A percentile compares a stretch with the other conserved stretches of the same genome.
phyloP scores from a whole-genome alignment of 805 yeast genomes.

The Candida khao-thaluensis region DNA sequence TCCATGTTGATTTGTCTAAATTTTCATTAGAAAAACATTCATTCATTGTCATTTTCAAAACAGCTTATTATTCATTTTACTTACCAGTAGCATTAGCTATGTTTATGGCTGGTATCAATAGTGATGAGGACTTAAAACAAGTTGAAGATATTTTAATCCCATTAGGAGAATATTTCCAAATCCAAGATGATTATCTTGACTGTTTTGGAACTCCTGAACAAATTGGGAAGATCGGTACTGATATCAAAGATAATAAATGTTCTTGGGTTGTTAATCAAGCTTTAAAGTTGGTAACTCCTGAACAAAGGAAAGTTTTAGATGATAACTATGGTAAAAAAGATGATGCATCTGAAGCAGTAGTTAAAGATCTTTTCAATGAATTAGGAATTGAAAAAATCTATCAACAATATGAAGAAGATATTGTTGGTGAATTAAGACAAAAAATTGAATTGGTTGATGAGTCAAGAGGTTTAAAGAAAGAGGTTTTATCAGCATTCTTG shows the following conservation, averaged over 20 bases:
- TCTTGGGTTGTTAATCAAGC: slow-evolving; percentile 97
- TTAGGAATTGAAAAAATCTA: slow-evolving; percentile 70
- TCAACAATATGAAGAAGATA: slow-evolving; percentile 76
- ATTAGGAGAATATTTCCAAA: slow-evolving; percentile 97
- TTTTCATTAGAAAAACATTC: slow-evolving; percentile 89
- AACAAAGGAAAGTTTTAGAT: slow-evolving; percentile 80
- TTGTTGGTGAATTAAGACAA: slow-evolving; percentile 60
- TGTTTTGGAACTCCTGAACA: slow-evolving; percentile 97
- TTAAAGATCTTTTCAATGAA: slow-evolving; percentile 72
- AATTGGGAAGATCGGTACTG: slow-evolving; percentile 98
- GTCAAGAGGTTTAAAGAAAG: slow-evolving; percentile 86
- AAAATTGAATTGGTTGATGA: slow-evolving; percentile 80
- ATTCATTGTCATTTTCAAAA: slow-evolving; percentile 92
- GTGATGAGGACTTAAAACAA: slow-evolving; percentile 77
- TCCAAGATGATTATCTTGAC: slow-evolving; percentile 96
- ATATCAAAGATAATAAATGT: slow-evolving; percentile 96
- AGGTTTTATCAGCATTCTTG: slow-evolving; percentile 81
- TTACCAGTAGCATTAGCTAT: slow-evolving; percentile 96
- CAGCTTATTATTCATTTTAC: slow-evolving; percentile 96
- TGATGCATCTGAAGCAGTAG: slow-evolving; percentile 59
- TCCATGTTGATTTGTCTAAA: slow-evolving; percentile 81
- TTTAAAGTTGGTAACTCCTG: slow-evolving; percentile 69
- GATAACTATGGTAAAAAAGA: slow-evolving; percentile 88
- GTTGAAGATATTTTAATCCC: slow-evolving; percentile 87
- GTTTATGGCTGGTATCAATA: slow-evolving; percentile 80